Percentiles rank a stretch among this genome's conserved stretches.
These are phyloP conservation scores for Ambrosia trifida DNA, from an alignment of 129 eudicot genomes.

Conservation along the genomic window DNA sequence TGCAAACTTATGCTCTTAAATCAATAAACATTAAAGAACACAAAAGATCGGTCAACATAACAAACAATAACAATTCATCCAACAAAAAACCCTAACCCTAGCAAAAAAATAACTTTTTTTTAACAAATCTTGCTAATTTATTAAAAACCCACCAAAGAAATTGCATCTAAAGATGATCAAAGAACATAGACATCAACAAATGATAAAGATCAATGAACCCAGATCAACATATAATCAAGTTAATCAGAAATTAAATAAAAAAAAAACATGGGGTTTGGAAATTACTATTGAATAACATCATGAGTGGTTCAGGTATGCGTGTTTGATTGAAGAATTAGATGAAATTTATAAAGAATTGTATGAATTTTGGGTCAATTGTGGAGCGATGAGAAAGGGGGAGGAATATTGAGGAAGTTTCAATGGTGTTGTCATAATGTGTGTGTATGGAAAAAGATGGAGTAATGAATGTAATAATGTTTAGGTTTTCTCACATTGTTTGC, in stretches of 20 bases:
- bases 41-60: constrained; percentile 19
- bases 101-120: not conserved
- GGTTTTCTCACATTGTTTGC: not conserved
- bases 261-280: constrained; percentile 29
- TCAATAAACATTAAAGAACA: not conserved
- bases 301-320: constrained; percentile 34
- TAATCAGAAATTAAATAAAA: constrained; percentile 22
- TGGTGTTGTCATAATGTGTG: constrained; percentile 32
- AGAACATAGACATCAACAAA: not conserved
- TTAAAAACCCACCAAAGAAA: constrained; percentile 3
- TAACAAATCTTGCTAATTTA: constrained; percentile 14
- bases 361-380: constrained; percentile 23
- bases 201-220: constrained; percentile 4
- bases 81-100: constrained; percentile 47
- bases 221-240: constrained; percentile 19
- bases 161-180: constrained; percentile 14
- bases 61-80: constrained; percentile 3
- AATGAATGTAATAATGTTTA: not conserved
- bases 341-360: not conserved
- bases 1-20: not conserved
- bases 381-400: constrained; percentile 25
- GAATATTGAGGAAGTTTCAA: constrained; percentile 23
- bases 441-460: not conserved
- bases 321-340: constrained; percentile 38
- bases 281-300: constrained; percentile 46